Percentiles rank a stretch among this genome's conserved stretches.
These are phyloP conservation scores for Fraxinus sp. DNA, from an alignment of 305 asterid species.

Conservation along the genomic window DNA sequence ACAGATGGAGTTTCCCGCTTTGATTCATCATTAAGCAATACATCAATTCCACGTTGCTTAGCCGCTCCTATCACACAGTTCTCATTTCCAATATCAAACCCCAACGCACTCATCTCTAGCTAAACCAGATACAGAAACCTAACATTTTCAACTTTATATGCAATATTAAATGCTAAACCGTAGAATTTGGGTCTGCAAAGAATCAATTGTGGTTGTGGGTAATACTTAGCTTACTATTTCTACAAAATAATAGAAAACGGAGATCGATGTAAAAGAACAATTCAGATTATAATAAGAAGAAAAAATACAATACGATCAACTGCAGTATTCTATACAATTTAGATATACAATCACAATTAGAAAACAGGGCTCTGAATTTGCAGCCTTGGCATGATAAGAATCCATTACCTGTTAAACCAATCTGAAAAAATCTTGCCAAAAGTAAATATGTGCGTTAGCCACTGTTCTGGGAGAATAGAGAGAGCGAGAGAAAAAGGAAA, in stretches of 20 bases:
- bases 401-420: background rate
- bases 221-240: background rate
- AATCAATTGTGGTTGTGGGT: background rate
- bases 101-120: constrained; percentile 77
- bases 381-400: constrained; percentile 9
- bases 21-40: constrained; percentile 84
- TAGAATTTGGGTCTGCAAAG: constrained; percentile 18
- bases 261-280: background rate
- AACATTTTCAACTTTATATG: constrained; percentile 18
- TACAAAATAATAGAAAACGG: background rate
- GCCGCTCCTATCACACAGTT: constrained; percentile 87
- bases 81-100: constrained; percentile 94
- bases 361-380: constrained; percentile 1
- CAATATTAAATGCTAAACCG: constrained; percentile 23
- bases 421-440: background rate
- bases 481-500: constrained; percentile 7
- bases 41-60: constrained; percentile 83
- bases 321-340: background rate
- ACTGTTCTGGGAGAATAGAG: constrained; percentile 8
- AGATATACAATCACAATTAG: background rate
- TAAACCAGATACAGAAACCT: constrained; percentile 23
- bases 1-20: constrained; percentile 81
- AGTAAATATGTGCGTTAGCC: constrained; percentile 21
- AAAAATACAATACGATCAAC: constrained; percentile 1
- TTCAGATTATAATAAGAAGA: constrained; percentile 2